Evolutionary conservation across 2,329 filamentous ascomycete genomes (phyloP).

Genomic region (Chaetomiaceae sp.): DNA sequence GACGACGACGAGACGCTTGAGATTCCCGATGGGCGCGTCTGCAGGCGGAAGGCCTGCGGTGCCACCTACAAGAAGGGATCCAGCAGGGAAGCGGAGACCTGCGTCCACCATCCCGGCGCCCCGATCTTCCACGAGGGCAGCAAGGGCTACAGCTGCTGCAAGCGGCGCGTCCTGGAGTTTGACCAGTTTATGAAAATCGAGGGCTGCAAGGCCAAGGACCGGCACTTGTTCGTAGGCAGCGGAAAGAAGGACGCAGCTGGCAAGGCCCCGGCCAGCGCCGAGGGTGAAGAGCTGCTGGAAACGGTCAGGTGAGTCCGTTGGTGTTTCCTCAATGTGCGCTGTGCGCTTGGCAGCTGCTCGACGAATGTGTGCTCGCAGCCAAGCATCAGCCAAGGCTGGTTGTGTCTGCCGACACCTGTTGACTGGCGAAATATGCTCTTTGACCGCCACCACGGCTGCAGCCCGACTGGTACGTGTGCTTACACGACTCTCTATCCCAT

Average conservation of each 20-base stretch:
- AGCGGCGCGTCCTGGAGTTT: slow-evolving; percentile 90
- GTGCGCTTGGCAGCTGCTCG: slow-evolving; percentile 6
- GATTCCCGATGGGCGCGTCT: slow-evolving; percentile 70
- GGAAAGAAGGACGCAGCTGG: slow-evolving; percentile 58
- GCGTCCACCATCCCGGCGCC: slow-evolving; percentile 81
- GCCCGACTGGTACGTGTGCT: slow-evolving; percentile 15
- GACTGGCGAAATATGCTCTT: neutral
- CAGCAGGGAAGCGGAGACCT: slow-evolving; percentile 66
- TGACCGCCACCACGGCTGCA: slow-evolving; percentile 13
- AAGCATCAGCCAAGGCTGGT: slow-evolving; percentile 26
- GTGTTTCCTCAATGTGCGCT: slow-evolving; percentile 10
- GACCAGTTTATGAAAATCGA: slow-evolving; percentile 96
- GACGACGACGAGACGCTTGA: slow-evolving; percentile 75
- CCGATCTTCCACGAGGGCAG: slow-evolving; percentile 97
- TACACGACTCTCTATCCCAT: slow-evolving; percentile 9
- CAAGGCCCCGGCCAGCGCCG: slow-evolving; percentile 31
- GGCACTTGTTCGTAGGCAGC: slow-evolving; percentile 80
- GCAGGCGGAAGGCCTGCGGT: slow-evolving; percentile 73
- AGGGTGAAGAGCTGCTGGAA: slow-evolving; percentile 70
- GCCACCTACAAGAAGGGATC: slow-evolving; percentile 58
- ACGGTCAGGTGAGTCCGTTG: slow-evolving; percentile 61
- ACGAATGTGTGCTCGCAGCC: slow-evolving; percentile 18
- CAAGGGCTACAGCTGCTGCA: slow-evolving; percentile 97
- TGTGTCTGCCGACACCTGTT: slow-evolving; percentile 22
- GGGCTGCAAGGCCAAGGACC: slow-evolving; percentile 77